Evolutionary conservation across 2,329 filamentous ascomycete genomes (phyloP).

Genomic region (Alternaria arbusti): DNA sequence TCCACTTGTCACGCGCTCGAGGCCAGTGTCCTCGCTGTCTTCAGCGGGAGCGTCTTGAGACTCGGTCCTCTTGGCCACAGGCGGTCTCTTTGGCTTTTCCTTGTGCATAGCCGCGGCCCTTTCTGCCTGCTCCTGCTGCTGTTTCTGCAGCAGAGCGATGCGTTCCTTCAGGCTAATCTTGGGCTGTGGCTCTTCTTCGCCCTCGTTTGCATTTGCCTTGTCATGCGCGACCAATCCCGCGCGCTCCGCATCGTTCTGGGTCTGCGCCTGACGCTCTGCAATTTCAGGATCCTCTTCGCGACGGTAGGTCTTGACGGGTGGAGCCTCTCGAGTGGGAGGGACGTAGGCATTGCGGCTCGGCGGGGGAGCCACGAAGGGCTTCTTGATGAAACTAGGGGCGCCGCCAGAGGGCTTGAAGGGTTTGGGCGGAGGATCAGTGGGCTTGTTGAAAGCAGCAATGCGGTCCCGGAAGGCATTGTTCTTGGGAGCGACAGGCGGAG

Average conservation of each 20-base stretch:
- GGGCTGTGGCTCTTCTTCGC: slow-evolving; percentile 76
- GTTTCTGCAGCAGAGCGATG: slow-evolving; percentile 90
- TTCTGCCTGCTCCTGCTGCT: slow-evolving; percentile 87
- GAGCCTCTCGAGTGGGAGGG: slow-evolving; percentile 73
- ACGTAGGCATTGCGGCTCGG: slow-evolving; percentile 92
- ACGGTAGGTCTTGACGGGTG: slow-evolving; percentile 77
- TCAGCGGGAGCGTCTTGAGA: slow-evolving; percentile 46
- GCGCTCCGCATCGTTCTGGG: slow-evolving; percentile 69
- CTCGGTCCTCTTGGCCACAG: slow-evolving; percentile 69
- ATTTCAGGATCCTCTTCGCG: slow-evolving; percentile 82
- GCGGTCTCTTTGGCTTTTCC: slow-evolving; percentile 80
- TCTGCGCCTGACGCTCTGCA: slow-evolving; percentile 68
- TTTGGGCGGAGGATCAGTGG: slow-evolving; percentile 81
- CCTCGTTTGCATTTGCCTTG: slow-evolving; percentile 53
- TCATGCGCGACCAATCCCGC: slow-evolving; percentile 63
- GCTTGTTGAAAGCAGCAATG: slow-evolving; percentile 96
- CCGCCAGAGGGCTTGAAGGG: slow-evolving; percentile 80
- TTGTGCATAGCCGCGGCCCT: slow-evolving; percentile 81
- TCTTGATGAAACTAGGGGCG: slow-evolving; percentile 80
- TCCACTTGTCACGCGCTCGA: slow-evolving; percentile 46
- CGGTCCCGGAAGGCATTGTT: slow-evolving; percentile 92
- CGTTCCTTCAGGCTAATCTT: slow-evolving; percentile 95
- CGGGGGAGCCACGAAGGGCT: slow-evolving; percentile 93
- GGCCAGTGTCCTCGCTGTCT: slow-evolving; percentile 45
- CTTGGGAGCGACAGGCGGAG: slow-evolving; percentile 75